These are phyloP conservation scores for Candida frijolesensis DNA, from an alignment of 1,139 yeast genomes.

Conservation along the genomic window DNA sequence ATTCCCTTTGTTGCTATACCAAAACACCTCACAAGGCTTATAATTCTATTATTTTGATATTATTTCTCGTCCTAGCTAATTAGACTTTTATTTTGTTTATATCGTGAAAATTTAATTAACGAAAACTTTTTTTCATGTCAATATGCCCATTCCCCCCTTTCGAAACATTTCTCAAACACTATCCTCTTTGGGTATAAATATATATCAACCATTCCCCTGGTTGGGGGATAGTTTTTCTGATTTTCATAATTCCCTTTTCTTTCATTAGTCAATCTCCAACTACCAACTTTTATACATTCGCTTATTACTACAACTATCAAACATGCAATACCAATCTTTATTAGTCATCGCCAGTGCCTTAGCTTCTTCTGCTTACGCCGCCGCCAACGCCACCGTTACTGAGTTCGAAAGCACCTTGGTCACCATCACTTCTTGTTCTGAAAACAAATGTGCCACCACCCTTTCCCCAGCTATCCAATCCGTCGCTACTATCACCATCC, in stretches of 20 bases:
- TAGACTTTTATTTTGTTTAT: not conserved
- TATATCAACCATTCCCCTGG: not conserved
- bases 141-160: not conserved
- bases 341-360: constrained; percentile 33
- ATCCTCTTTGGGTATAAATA: constrained; percentile 1
- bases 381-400: constrained; percentile 29
- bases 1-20: not conserved
- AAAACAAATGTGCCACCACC: constrained; percentile 35
- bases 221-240: not conserved
- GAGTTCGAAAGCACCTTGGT: constrained; percentile 35
- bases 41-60: not conserved
- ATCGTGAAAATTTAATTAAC: not conserved
- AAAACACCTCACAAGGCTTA: not conserved
- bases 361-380: constrained; percentile 24
- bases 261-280: constrained; percentile 1
- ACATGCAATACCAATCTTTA: constrained; percentile 34
- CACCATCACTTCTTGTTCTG: constrained; percentile 46
- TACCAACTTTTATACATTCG: constrained; percentile 17
- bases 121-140: not conserved
- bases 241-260: not conserved
- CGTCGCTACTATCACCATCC: constrained; percentile 42
- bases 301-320: constrained; percentile 6
- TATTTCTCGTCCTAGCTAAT: not conserved
- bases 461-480: constrained; percentile 26
- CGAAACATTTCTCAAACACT: not conserved